Conservation (phyloP, 352 stramenopile genomes). For the Plasmopara halstedii region DNA sequence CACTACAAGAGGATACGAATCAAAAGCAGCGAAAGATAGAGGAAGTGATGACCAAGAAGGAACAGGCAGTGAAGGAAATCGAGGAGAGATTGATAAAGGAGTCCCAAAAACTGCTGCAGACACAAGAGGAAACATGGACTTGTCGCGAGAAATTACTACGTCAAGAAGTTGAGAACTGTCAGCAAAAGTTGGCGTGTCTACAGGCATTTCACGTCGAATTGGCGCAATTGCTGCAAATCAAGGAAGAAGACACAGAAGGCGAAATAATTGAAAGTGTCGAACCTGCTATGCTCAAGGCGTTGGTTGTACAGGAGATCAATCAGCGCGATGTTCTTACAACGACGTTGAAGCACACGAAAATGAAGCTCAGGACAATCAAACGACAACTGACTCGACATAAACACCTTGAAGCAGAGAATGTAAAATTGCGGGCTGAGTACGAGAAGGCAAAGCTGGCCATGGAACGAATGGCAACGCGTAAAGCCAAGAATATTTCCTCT, state of each 20-base stretch:
- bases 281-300: slow-evolving; percentile 24
- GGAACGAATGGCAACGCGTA: slow-evolving; percentile 45
- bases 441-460: slow-evolving; percentile 56
- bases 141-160: slow-evolving; percentile 16
- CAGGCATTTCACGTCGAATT: slow-evolving; percentile 34
- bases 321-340: slow-evolving; percentile 15
- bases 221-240: slow-evolving; percentile 20
- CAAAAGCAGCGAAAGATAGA: slow-evolving; percentile 22
- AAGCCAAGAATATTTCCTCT: slow-evolving; percentile 15
- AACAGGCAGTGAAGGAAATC: slow-evolving; percentile 12
- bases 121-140: slow-evolving; percentile 25
- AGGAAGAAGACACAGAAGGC: not conserved
- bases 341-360: slow-evolving; percentile 21
- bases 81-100: slow-evolving; percentile 17
- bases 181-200: slow-evolving; percentile 14
- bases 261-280: slow-evolving; percentile 13
- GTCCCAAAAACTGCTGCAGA: slow-evolving; percentile 23
- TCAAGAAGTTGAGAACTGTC: slow-evolving; percentile 9
- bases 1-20: slow-evolving; percentile 23
- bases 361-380: slow-evolving; percentile 25
- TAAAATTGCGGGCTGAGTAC: slow-evolving; percentile 45
- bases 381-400: slow-evolving; percentile 33
- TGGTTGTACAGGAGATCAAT: slow-evolving; percentile 31
- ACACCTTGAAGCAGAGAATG: slow-evolving; percentile 42
- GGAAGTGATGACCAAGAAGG: slow-evolving; percentile 21